Conservation (phyloP, 495 filamentous ascomycete species). For the Tuber microsphaerosporum region DNA sequence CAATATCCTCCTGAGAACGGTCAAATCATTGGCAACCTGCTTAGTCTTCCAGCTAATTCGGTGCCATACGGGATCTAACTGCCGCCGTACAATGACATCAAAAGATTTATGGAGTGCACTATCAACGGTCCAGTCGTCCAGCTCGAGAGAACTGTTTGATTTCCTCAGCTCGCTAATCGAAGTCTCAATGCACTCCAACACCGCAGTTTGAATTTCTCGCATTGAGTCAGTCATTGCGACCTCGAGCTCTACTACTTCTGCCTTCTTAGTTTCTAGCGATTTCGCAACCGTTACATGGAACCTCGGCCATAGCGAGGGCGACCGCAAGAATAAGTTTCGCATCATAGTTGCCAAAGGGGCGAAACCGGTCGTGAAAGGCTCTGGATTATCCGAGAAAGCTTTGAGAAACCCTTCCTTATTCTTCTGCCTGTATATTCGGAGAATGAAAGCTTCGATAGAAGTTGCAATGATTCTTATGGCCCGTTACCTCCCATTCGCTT, state of each 20-base stretch:
- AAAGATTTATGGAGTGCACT: conserved; percentile 90
- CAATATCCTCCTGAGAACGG: conserved; percentile 76
- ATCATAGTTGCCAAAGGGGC: conserved; percentile 84
- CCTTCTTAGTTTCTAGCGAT: conserved; percentile 83
- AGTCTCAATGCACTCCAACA: conserved; percentile 92
- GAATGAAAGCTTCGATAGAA: conserved; percentile 86
- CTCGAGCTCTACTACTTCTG: conserved; percentile 93
- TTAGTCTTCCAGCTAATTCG: conserved; percentile 88
- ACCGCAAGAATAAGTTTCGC: conserved; percentile 83
- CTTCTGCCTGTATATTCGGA: conserved; percentile 85
- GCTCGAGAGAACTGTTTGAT: conserved; percentile 68
- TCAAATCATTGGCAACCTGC: conserved; percentile 85
- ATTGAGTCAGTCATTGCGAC: conserved; percentile 95
- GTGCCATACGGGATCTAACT: conserved; percentile 96
- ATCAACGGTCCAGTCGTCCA: conserved; percentile 97
- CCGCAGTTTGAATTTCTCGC: conserved; percentile 84
- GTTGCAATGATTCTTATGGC: conserved; percentile 67
- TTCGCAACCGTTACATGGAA: conserved; percentile 86
- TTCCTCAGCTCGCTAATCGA: conserved; percentile 89
- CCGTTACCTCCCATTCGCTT: conserved; percentile 1
- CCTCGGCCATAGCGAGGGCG: conserved; percentile 85
- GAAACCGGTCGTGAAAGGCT: conserved; percentile 85
- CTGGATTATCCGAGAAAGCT: conserved; percentile 89
- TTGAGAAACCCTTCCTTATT: conserved; percentile 92
- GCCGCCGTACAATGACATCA: conserved; percentile 77